phyloP scores from a whole-genome alignment of 2,329 filamentous ascomycete genomes.

The Acrodontium crateriforme region DNA sequence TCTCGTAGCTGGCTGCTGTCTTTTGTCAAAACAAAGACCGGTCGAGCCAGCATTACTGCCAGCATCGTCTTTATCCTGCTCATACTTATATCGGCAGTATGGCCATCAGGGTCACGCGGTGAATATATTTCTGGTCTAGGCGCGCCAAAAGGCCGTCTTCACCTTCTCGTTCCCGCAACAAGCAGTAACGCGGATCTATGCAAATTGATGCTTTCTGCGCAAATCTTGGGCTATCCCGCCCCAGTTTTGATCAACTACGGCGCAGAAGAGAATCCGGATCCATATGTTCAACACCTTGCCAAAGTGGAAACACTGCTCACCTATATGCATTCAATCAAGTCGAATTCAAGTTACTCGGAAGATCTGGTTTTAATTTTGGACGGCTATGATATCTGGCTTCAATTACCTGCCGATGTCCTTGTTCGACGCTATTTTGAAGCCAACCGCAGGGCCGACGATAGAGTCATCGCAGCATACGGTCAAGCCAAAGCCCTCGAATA shows the following conservation, averaged over 20 bases:
- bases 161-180: slow-evolving; percentile 15
- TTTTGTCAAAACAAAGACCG: too few relatives aligned
- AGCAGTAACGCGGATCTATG: slow-evolving; percentile 13
- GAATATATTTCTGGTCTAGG: too few relatives aligned
- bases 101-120: too few relatives aligned
- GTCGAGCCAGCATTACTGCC: too few relatives aligned
- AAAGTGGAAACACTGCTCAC: slow-evolving; percentile 6
- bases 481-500: slow-evolving; percentile 1
- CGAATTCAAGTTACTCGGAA: slow-evolving; percentile 16
- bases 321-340: too few relatives aligned
- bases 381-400: slow-evolving; percentile 49
- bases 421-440: slow-evolving; percentile 47
- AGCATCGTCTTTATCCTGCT: too few relatives aligned
- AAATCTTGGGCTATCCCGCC: slow-evolving; percentile 11
- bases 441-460: slow-evolving; percentile 38
- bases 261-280: slow-evolving; percentile 3
- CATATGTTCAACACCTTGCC: slow-evolving; percentile 9
- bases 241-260: slow-evolving; percentile 8
- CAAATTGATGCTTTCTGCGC: slow-evolving; percentile 9
- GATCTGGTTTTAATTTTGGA: slow-evolving; percentile 52
- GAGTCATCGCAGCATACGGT: slow-evolving; percentile 18
- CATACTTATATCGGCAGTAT: too few relatives aligned
- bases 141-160: too few relatives aligned
- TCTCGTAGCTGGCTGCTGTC: too few relatives aligned
- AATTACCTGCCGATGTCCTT: slow-evolving; percentile 48